Evolutionary conservation across 495 filamentous ascomycete genomes (phyloP), one percentile per base, ranked within the genome.

Genomic region (Aspergillus sclerotioniger): DNA sequence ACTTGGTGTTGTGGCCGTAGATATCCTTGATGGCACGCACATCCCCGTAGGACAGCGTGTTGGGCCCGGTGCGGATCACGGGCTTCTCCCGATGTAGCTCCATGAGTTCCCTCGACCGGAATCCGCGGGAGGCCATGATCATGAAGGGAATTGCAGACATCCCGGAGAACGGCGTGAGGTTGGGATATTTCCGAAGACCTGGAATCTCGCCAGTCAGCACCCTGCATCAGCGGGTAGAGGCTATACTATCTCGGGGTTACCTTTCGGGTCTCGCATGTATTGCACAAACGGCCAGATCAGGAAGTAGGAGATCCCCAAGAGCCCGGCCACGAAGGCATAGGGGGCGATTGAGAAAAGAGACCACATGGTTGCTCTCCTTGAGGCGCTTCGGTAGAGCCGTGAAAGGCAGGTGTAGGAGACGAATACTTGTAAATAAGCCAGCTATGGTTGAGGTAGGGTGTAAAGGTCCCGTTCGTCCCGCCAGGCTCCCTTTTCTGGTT

Each of bases 11-110:
- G 62, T 84, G 81, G 28, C 80, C 80, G 57, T 82, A 84, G 51
- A 84, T 82, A 44, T 83, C 81, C 60, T 80, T 78, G 62, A 83
- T 82, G 21, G 82, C 82, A 20, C 54, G 62, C 12, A 52, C 70
- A 32, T 67, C 72, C 8, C 72, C 71, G 59, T 75, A 84, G 0
- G 80, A 83, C 0, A 84, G 67, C 21, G 69, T 66, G 53, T 83
- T 84, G 1, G 82, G 81, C 1, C 79, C 79, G 1, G 73, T 81
- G 8, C 81, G 79, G 52, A 84, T 67, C 15, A 84, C 70, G 3
- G 80, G 77, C 48, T 72, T 54, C 47, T 67, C 68, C 51, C 72
- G 70, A 64, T 84, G 81, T 28, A 74, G 57, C 56, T 76, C 66
- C 1, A 62, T 43, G 12, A 82, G 65, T 16, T 70, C 63, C 48